Percentiles rank a stretch among this genome's conserved stretches.
Conservation (phyloP, 108 stramenopile genomes). For the Skeletonema menzelii region DNA sequence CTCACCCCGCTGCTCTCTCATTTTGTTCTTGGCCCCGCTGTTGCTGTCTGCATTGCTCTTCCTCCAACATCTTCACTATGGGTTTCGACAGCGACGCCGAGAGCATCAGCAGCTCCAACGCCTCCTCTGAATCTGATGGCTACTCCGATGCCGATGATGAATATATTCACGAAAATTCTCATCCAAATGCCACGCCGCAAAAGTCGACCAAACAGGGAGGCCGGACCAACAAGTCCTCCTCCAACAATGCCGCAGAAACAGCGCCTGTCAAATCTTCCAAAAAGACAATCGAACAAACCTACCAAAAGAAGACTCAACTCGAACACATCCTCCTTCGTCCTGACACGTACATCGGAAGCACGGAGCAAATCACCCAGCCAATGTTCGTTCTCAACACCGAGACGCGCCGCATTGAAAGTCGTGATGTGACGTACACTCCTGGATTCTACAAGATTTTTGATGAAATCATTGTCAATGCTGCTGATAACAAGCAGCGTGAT, state of each 20-base stretch:
- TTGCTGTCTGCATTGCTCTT: not conserved
- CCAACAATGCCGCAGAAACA: not conserved
- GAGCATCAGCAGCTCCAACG: conserved; percentile 20
- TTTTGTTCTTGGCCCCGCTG: too few relatives aligned
- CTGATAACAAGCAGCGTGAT: conserved; percentile 99
- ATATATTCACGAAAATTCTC: conserved; percentile 47
- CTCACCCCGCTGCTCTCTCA: too few relatives aligned
- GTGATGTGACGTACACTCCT: conserved; percentile 89
- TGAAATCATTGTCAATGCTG: conserved; percentile 99
- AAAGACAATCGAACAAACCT: conserved; percentile 81
- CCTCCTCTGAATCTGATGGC: not conserved
- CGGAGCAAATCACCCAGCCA: conserved; percentile 74
- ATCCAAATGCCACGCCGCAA: conserved; percentile 39
- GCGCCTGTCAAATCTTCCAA: not conserved
- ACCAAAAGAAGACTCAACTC: conserved; percentile 94
- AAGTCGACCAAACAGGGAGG: conserved; percentile 23
- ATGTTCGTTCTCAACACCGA: conserved; percentile 92
- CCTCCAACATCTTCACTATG: conserved; percentile 9
- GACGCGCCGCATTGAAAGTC: conserved; percentile 64
- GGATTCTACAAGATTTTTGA: conserved; percentile 99
- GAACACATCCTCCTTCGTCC: conserved; percentile 96
- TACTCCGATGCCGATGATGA: conserved; percentile 7
- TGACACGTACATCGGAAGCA: conserved; percentile 96
- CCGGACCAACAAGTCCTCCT: not conserved
- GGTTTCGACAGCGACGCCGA: conserved; percentile 43